Base-by-base conservation (phyloP, 257 asterid genomes). In the Coffea eugenioides region DNA sequence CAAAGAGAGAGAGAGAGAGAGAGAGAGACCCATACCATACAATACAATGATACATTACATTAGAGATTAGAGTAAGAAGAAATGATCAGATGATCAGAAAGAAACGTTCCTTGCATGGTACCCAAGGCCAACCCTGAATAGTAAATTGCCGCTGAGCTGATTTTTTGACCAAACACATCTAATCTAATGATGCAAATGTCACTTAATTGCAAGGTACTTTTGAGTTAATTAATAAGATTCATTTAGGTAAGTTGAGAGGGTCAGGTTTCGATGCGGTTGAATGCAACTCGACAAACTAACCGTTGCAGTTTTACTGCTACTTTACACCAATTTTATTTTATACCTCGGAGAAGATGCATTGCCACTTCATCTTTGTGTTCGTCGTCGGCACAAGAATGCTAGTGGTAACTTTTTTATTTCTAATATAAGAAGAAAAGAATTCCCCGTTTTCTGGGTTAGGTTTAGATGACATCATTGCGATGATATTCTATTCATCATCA, bases 381-480 rank as follows among this genome's bases (percentile, higher is more conserved):
- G 13, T 62, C 15, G 13, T 14, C 68, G 43, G 43, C 43, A n/a
- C 68, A 62, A 62, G 15, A 62, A 9, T 62, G 4, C 31, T 25
- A 62, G 11, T 9, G 3, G 13, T 23, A n/a, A 31, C 34, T 31
- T 31, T 31, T 31, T 31, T 31, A 31, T 31, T 31, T 31, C n/a
- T n/a, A n/a, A n/a, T n/a, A n/a, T n/a, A 31, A 31, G 0, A 31
- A 31, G 34, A 31, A 31, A 31, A 31, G 34, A 31, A 31, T 31
- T 31, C 34, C 34, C 34, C 34, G 34, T 31, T 31, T 31, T 31
- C 34, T 31, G 34, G 34, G 34, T 31, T 31, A 69, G 57, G 74
- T 31, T 62, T 68, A 70, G 74, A 71, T 87, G 87, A 80, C 86
- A 87, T 89, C 88, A 84, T 87, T 84, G 79, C 79, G 7, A 27